Conservation (phyloP, 148 eudicot species). For the Rhododendron simsii region DNA sequence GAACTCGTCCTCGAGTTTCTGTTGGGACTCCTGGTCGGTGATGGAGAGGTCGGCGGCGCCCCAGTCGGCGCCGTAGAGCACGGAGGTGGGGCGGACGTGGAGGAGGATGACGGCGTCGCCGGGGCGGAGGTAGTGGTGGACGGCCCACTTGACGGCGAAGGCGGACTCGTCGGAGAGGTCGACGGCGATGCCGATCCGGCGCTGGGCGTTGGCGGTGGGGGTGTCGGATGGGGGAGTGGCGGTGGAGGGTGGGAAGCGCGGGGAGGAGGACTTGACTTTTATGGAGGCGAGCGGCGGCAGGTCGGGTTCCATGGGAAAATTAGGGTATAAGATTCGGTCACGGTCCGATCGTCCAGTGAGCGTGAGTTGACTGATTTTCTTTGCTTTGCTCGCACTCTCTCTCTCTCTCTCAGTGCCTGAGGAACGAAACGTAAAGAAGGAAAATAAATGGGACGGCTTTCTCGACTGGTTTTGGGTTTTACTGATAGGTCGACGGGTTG, state of each 20-base stretch:
- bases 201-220: conserved; percentile 71
- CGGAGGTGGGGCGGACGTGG: conserved; percentile 80
- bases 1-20: conserved; percentile 71
- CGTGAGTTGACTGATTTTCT: neutral
- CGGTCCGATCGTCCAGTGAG: neutral
- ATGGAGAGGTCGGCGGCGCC: conserved; percentile 61
- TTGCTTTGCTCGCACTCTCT: neutral
- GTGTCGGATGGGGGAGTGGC: conserved; percentile 35
- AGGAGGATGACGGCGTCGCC: conserved; percentile 78
- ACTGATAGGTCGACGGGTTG: neutral
- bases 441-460: neutral
- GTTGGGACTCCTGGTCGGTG: conserved; percentile 36
- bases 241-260: conserved; percentile 38
- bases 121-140: conserved; percentile 72
- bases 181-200: conserved; percentile 77
- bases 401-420: neutral
- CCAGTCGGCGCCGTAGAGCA: conserved; percentile 92
- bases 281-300: conserved; percentile 47
- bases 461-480: neutral
- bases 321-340: conserved; percentile 5
- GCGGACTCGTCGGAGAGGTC: conserved; percentile 83
- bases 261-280: conserved; percentile 39
- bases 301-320: conserved; percentile 25
- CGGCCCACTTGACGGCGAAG: conserved; percentile 90
- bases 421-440: too few relatives aligned